Base-by-base conservation (phyloP, 192 early-diverging fungal genomes). In the Lobulomyces angularis region DNA sequence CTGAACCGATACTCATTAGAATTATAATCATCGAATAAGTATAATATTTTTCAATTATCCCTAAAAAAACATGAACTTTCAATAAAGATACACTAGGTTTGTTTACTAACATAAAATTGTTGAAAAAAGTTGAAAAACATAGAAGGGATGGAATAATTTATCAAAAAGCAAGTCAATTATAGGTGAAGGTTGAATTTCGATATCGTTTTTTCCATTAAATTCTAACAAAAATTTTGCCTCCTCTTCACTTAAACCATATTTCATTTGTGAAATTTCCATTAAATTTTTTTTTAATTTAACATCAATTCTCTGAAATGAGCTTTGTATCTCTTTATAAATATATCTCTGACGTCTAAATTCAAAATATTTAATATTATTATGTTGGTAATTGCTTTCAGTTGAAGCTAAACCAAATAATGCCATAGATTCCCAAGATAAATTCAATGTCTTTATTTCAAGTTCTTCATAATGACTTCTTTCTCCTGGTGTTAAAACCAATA, bases 71-170 rank as follows among this genome's bases (percentile, higher is more conserved):
- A n/a, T n/a, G 16, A 32, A 32, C 16, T 32, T 12, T 12, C 12
- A 32, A 32, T 32, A 12, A 16, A 12, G 12, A 12, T 12, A 32
- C 16, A 32, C 31, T 12, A 30, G 8, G 34, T 41, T 41, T 41
- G 8, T 8, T 26, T 9, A 50, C 41, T 51, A 21, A 56, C 61
- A 65, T 16, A 69, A 51, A 5, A 65, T 8, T 6, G 62, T 53
- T 11, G 67, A 65, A 8, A 47, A 38, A 9, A 55, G 35, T 45
- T 69, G 67, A 44, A 66, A 69, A 8, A 67, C 5, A 32, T 69
- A 69, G 32, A 69, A 69, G 14, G 62, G 66, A 20, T 69, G 66
- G 3, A 50, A 11, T 22, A 65, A 11, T 34, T 69, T 69, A 28
- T 62, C 56, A 0, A 43, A 3, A 8, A 69, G 24, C 48, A 65